Evolutionary conservation across 1,284 basidiomycete species (phyloP), one percentile per base, ranked within the genome.

Genomic region (Microbotryomycetes sp.): DNA sequence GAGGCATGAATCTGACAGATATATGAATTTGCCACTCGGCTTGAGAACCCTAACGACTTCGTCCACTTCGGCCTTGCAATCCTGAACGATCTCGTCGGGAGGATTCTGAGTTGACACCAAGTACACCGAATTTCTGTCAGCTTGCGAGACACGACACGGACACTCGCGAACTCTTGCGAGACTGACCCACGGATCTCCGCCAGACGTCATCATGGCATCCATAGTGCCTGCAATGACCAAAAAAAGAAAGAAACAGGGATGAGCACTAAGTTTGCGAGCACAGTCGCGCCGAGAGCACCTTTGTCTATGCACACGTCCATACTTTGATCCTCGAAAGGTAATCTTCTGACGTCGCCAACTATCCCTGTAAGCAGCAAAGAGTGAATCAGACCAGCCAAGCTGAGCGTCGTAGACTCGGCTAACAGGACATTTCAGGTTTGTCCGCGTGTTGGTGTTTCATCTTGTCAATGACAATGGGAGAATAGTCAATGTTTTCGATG

Each of bases 271-370:
- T n/a, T n/a, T n/a, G n/a, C n/a, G n/a, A n/a, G n/a, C n/a, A n/a
- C n/a, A 30, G 11, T 21, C 57, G 45, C 13, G 18, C 13, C 15
- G 9, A 35, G 7, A 16, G 24, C 62, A 81, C 88, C 90, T 82
- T 94, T 96, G 76, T 96, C 91, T 52, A 96, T 86, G 0, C 85
- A 88, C 47, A 94, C 78, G 72, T 94, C 90, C 71, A 94, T 91
- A 1, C 81, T 80, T 2, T 76, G 77, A 56, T 84, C 78, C 0
- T 80, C 81, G 65, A 92, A 89, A 28, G 80, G 75, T 18, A 96
- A 77, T 28, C 84, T 74, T 26, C 91, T 81, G 24, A 94, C 83
- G 71, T 94, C 91, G 87, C 91, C 93, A 76, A 88, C 88, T 54
- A 83, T 79, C 91, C 88, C 87, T 89, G 57, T 53, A 16, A 27